A percentile compares a stretch with the other conserved stretches of the same genome.
These are phyloP conservation scores for Lecanicillium sp. DNA, from an alignment of 2,329 filamentous ascomycete species.

Conservation along the genomic window DNA sequence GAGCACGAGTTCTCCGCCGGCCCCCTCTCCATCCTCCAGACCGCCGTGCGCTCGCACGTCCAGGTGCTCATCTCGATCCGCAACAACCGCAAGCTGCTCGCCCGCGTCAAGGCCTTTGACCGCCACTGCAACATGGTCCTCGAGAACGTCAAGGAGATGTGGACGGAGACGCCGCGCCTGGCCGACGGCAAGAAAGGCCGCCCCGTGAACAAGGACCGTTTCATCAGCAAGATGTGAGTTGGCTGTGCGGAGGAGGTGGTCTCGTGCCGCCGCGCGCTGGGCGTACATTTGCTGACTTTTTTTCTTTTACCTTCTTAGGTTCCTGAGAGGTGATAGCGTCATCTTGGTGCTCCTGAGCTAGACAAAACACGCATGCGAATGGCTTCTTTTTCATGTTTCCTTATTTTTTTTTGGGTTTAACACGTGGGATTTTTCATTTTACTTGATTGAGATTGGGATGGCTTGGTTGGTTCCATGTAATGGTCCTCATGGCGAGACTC, in stretches of 20 bases:
- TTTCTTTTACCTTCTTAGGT: conserved; percentile 43
- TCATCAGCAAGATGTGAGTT: conserved; percentile 92
- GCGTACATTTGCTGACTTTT: background rate
- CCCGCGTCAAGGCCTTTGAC: conserved; percentile 97
- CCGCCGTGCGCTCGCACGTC: conserved; percentile 86
- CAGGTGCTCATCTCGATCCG: conserved; percentile 97
- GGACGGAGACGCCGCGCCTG: conserved; percentile 85
- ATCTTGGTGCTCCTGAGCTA: conserved; percentile 80
- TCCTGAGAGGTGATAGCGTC: conserved; percentile 80
- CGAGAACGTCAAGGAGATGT: conserved; percentile 95
- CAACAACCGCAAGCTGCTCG: conserved; percentile 96
- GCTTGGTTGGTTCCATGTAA: conserved; percentile 22
- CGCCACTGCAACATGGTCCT: conserved; percentile 99
- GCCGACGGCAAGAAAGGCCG: conserved; percentile 82
- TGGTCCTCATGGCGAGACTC: conserved; percentile 25
- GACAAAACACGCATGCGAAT: conserved; percentile 13
- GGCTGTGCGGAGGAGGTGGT: too few species aligned
- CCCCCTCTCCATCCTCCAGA: conserved; percentile 84
- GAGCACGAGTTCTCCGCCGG: conserved; percentile 51
- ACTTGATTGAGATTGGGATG: conserved; percentile 7
- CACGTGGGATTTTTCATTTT: conserved; percentile 9
- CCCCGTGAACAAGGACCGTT: conserved; percentile 94
- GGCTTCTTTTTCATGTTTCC: conserved; percentile 14
- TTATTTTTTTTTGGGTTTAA: conserved; percentile 19
- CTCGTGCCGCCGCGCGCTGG: background rate